phyloP scores from a whole-genome alignment of 2,329 filamentous ascomycete species.

The Aureobasidium sp. region DNA sequence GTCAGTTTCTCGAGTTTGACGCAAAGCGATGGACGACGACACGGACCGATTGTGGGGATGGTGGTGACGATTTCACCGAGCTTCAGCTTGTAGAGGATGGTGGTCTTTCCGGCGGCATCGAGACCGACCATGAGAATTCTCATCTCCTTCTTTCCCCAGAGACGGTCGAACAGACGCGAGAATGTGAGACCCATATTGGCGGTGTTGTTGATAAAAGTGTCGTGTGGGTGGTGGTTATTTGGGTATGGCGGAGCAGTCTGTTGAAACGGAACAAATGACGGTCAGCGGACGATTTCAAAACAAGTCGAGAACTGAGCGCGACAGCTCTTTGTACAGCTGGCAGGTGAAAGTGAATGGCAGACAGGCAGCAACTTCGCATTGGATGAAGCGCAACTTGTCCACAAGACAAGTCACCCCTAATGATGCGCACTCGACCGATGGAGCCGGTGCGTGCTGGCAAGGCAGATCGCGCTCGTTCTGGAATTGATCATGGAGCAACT shows the following conservation, averaged over 20 bases:
- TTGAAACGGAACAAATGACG: neutral
- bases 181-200: slow-evolving; percentile 85
- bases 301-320: neutral
- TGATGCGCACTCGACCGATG: slow-evolving; percentile 7
- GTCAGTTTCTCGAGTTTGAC: slow-evolving; percentile 2
- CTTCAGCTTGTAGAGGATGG: slow-evolving; percentile 98
- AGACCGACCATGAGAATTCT: slow-evolving; percentile 95
- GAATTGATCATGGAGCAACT: neutral
- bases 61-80: slow-evolving; percentile 96
- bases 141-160: slow-evolving; percentile 99
- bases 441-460: neutral
- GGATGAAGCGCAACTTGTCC: slow-evolving; percentile 10
- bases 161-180: slow-evolving; percentile 95
- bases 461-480: neutral
- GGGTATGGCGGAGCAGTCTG: slow-evolving; percentile 1
- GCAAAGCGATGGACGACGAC: neutral
- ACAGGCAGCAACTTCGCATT: slow-evolving; percentile 9
- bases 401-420: slow-evolving; percentile 10
- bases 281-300: neutral
- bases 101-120: slow-evolving; percentile 97
- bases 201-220: slow-evolving; percentile 34
- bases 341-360: neutral
- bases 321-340: neutral
- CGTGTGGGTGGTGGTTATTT: slow-evolving; percentile 15
- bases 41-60: slow-evolving; percentile 79